Conservation (phyloP, 495 filamentous ascomycete species). For the Lasiosphaeria hispida region DNA sequence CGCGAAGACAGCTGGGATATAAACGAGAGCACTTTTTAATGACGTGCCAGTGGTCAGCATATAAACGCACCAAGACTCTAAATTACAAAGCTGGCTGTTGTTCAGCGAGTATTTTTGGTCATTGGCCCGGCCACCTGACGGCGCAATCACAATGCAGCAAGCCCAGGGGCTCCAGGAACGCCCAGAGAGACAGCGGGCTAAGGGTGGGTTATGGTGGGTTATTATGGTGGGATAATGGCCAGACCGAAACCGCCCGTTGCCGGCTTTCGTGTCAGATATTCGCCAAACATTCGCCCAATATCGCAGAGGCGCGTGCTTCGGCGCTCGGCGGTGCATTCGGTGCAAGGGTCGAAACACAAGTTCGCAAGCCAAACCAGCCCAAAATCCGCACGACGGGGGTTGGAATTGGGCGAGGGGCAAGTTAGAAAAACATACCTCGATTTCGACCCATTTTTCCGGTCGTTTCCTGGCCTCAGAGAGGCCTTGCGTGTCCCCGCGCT, state of each 20-base stretch:
- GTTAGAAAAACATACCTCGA: slow-evolving; percentile 44
- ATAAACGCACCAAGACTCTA: slow-evolving; percentile 8
- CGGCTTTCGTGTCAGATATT: too few species aligned
- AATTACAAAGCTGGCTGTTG: slow-evolving; percentile 11
- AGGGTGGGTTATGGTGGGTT: too few species aligned
- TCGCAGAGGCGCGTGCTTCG: too few species aligned
- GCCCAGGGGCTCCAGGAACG: too few species aligned
- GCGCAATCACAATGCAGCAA: too few species aligned
- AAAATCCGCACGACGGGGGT: not conserved
- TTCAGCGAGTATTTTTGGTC: slow-evolving; percentile 3
- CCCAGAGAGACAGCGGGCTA: not conserved
- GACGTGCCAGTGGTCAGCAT: slow-evolving; percentile 29
- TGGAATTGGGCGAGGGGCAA: not conserved
- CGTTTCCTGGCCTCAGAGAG: slow-evolving; percentile 2
- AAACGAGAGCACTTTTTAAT: slow-evolving; percentile 54
- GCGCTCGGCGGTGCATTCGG: too few species aligned
- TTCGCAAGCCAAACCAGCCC: too few species aligned
- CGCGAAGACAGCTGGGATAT: slow-evolving; percentile 55
- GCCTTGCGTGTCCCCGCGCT: not conserved
- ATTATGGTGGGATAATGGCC: too few species aligned
- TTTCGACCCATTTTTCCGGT: slow-evolving; percentile 41
- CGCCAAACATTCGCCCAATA: too few species aligned
- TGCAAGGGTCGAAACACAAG: too few species aligned
- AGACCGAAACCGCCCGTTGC: too few species aligned
- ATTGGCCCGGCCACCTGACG: not conserved